Conservation (phyloP, 768 basidiomycete species). For the Gloeophyllum trabeum region DNA sequence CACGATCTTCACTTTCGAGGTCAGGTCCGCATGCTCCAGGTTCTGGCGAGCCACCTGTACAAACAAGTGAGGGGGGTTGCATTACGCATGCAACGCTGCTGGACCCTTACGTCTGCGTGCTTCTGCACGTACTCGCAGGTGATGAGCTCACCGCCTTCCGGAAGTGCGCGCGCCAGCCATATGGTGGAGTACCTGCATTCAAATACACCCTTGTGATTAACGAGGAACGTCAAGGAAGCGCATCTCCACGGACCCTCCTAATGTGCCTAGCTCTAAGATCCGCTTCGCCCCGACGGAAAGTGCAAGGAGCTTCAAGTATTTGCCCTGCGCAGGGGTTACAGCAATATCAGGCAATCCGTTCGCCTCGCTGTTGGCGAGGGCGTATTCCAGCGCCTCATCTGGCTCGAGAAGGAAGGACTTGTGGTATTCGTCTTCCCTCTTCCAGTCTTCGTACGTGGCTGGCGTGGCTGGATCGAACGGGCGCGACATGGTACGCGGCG, state of each 20-base stretch:
- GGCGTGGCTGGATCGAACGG: no score
- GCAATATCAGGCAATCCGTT: conserved; percentile 40
- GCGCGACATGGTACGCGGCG: no score
- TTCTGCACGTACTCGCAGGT: conserved; percentile 33
- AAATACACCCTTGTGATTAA: not conserved
- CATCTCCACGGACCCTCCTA: conserved; percentile 37
- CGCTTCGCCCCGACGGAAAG: conserved; percentile 40
- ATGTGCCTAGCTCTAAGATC: conserved; percentile 57
- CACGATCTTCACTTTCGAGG: conserved; percentile 34
- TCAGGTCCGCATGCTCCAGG: conserved; percentile 39
- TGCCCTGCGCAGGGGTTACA: conserved; percentile 43
- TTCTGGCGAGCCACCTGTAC: conserved; percentile 47
- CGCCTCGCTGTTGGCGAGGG: conserved; percentile 25
- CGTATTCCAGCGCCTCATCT: conserved; percentile 31
- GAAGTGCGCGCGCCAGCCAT: conserved; percentile 26
- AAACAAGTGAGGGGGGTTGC: no score
- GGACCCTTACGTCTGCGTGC: conserved; percentile 37
- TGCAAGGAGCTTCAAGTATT: conserved; percentile 42
- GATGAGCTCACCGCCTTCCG: conserved; percentile 35
- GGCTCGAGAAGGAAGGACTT: conserved; percentile 38
- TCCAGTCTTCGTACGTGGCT: conserved; percentile 29
- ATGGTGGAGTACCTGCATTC: conserved; percentile 20
- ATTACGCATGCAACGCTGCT: no score
- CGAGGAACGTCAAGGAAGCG: not conserved
- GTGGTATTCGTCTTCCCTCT: conserved; percentile 40